Base-by-base conservation (phyloP, 202 grass and related monocot genomes). In the Carex sylvatica region DNA sequence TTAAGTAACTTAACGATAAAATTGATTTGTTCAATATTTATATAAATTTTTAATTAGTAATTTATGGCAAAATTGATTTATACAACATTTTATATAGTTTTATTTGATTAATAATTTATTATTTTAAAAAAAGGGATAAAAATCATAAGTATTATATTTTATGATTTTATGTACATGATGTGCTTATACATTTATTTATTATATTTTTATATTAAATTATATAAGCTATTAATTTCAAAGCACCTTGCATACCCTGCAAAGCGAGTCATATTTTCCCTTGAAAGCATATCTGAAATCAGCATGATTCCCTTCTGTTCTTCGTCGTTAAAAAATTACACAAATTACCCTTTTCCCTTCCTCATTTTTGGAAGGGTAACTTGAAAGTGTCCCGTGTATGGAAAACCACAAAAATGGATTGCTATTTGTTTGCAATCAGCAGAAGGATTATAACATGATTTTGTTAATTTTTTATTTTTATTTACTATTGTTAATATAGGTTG, bases 401-500 rank as follows among this genome's bases (percentile, higher is more conserved):
- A 77, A 38, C 16, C 31, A 60, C 9, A 78, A 38, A 78, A 38
- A 18, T 38, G 10, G 74, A 60, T 60, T 56, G 30, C 53, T 59
- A 53, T 22, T 22, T 28, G 6, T 74, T 24, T 23, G 18, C 53
- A 59, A 13, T 78, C 16, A 60, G 30, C 15, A 58, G 52, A 60
- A 59, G 28, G 64, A 12, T 69, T 54, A 35, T 70, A 36, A 70
- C 9, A 56, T 9, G 8, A 54, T 40, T 40, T 40, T 40, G 5
- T 40, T 40, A 33, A 55, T 2, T 82, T 52, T 33, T 82, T 70
- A 56, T 69, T 14, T 65, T 47, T 81, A n/a, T 54, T 82, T 82
- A 24, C 16, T 78, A 20, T 12, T 36, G 6, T 35, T 49, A 11
- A 63, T 90, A 61, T 87, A 99, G 97, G 93, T 93, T 65, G 97